These are phyloP conservation scores for Metarhizium rileyi DNA, from an alignment of 2,329 filamentous ascomycete species.

Conservation along the genomic window DNA sequence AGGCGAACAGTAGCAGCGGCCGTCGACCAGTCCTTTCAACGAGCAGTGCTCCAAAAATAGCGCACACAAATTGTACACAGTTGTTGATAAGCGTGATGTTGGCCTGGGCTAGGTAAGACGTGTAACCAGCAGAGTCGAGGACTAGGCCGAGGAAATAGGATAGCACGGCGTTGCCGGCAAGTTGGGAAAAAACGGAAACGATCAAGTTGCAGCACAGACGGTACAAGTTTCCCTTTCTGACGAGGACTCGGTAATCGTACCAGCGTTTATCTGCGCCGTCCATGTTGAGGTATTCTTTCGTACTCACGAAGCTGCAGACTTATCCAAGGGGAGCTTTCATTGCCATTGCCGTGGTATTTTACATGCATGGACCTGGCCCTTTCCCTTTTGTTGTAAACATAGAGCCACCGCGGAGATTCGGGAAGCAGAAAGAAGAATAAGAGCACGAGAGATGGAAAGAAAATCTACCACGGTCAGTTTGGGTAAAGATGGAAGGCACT, in stretches of 20 bases:
- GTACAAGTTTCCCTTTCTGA: slow-evolving; percentile 29
- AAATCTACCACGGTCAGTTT: slow-evolving; percentile 19
- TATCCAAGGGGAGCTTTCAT: slow-evolving; percentile 22
- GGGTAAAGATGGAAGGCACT: not conserved
- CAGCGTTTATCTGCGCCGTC: slow-evolving; percentile 37
- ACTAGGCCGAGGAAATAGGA: not conserved
- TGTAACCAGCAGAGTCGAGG: not conserved
- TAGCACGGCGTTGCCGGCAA: not conserved
- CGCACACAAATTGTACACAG: slow-evolving; percentile 38
- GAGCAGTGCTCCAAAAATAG: slow-evolving; percentile 37
- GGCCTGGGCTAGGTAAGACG: slow-evolving; percentile 23
- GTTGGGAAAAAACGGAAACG: slow-evolving; percentile 34
- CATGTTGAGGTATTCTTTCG: slow-evolving; percentile 31
- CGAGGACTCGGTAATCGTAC: slow-evolving; percentile 38
- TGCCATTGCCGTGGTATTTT: slow-evolving; percentile 33
- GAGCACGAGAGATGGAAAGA: slow-evolving; percentile 30
- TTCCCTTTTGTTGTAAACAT: slow-evolving; percentile 23
- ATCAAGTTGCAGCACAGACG: slow-evolving; percentile 28
- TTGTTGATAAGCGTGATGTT: slow-evolving; percentile 44
- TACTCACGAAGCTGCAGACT: slow-evolving; percentile 32
- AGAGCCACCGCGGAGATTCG: slow-evolving; percentile 29
- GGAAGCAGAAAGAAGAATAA: slow-evolving; percentile 13
- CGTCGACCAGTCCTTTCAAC: slow-evolving; percentile 43
- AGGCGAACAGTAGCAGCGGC: slow-evolving; percentile 40
- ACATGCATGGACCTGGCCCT: slow-evolving; percentile 21